These are phyloP conservation scores for Aeminium ludgeri DNA, from an alignment of 495 filamentous ascomycete species.

Conservation along the genomic window DNA sequence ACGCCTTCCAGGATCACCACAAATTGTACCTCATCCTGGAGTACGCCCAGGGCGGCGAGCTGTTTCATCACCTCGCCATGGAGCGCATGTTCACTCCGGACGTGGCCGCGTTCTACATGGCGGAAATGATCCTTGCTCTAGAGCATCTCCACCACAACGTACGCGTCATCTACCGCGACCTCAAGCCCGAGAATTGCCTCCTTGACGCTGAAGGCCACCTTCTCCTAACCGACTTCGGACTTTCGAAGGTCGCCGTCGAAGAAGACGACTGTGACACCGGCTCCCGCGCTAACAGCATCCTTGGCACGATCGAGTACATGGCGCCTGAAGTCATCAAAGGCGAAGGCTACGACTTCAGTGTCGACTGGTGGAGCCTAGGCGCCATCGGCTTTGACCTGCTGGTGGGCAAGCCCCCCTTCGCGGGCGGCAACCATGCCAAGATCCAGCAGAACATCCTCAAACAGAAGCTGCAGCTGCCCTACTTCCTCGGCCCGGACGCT, in stretches of 20 bases:
- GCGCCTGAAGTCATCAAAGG: conserved; percentile 83
- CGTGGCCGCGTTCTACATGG: conserved; percentile 90
- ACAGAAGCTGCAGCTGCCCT: conserved; percentile 71
- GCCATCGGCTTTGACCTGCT: conserved; percentile 82
- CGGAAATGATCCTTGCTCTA: conserved; percentile 85
- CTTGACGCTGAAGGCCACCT: conserved; percentile 83
- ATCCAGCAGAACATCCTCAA: conserved; percentile 86
- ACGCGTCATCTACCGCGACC: conserved; percentile 87
- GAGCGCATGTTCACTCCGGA: conserved; percentile 86
- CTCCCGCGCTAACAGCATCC: conserved; percentile 58
- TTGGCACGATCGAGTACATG: conserved; percentile 97
- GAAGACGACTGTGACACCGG: no score
- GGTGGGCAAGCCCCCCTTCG: conserved; percentile 79
- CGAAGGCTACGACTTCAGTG: conserved; percentile 73
- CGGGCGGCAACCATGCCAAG: conserved; percentile 75
- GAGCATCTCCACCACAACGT: conserved; percentile 81
- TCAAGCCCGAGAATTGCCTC: conserved; percentile 96
- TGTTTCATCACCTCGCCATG: conserved; percentile 76
- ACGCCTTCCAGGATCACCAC: conserved; percentile 95
- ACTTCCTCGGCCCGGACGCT: conserved; percentile 73
- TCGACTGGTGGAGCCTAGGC: conserved; percentile 97
- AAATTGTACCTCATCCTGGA: conserved; percentile 96
- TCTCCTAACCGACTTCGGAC: conserved; percentile 88
- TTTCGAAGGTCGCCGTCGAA: conserved; percentile 84
- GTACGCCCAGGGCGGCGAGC: conserved; percentile 92